A percentile compares a stretch with the other conserved stretches of the same genome.
Conservation (phyloP, 1,284 basidiomycete species). For the Pseudozyma sp. region DNA sequence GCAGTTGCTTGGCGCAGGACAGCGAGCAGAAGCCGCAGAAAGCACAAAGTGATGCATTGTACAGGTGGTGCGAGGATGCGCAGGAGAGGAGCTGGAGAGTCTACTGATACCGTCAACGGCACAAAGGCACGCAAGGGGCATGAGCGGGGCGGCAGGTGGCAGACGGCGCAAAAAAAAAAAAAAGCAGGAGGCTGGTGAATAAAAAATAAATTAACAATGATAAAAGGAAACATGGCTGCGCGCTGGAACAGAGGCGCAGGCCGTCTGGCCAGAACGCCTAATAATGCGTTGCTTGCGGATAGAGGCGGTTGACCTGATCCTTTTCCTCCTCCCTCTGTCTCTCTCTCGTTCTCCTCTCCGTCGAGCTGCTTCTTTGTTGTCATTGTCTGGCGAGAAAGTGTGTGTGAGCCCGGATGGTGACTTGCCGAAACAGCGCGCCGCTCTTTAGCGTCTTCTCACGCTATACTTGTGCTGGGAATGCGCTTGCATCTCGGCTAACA, state of each 20-base stretch:
- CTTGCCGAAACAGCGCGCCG: constrained; percentile 2
- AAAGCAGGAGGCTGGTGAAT: not conserved
- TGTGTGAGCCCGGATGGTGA: not conserved
- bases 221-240: constrained; percentile 1
- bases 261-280: not conserved
- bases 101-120: not conserved
- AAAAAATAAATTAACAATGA: not conserved
- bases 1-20: no score
- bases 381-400: not conserved
- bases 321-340: no score
- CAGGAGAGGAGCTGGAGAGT: not conserved
- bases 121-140: constrained; percentile 37
- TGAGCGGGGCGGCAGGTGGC: constrained; percentile 9
- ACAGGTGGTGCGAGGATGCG: no score
- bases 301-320: not conserved
- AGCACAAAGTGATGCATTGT: no score
- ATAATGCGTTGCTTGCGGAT: not conserved
- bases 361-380: not conserved
- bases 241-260: constrained; percentile 7
- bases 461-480: not conserved
- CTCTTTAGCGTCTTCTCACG: not conserved
- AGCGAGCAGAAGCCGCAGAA: not conserved
- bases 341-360: no score
- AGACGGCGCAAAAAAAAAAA: not conserved
- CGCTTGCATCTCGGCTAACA: constrained; percentile 15